Evolutionary conservation across 2,329 filamentous ascomycete species (phyloP).

Genomic region (Corniculantispora saksenae): DNA sequence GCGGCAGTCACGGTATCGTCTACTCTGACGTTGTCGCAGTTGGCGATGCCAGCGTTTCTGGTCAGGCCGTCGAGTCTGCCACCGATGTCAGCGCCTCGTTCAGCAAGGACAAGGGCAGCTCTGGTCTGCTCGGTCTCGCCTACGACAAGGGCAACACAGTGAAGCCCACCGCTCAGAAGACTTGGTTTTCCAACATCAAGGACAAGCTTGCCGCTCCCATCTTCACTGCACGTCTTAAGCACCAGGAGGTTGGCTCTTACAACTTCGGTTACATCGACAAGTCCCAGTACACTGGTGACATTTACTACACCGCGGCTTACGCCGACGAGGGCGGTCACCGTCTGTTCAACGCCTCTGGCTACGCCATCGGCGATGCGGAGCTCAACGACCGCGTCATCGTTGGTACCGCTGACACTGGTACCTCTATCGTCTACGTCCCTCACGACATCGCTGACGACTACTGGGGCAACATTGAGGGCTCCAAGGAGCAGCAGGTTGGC

Average conservation of each 20-base stretch:
- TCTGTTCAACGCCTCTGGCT: slow-evolving; percentile 35
- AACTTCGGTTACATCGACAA: slow-evolving; percentile 72
- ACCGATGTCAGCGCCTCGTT: slow-evolving; percentile 42
- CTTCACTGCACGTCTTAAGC: slow-evolving; percentile 70
- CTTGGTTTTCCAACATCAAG: slow-evolving; percentile 41
- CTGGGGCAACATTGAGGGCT: slow-evolving; percentile 34
- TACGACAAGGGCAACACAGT: slow-evolving; percentile 47
- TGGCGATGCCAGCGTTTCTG: slow-evolving; percentile 41
- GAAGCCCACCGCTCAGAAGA: slow-evolving; percentile 41
- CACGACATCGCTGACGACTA: slow-evolving; percentile 50
- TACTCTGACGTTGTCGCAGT: slow-evolving; percentile 45
- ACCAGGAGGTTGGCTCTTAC: slow-evolving; percentile 60
- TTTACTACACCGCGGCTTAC: slow-evolving; percentile 60
- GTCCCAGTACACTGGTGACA: slow-evolving; percentile 61
- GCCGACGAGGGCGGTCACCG: slow-evolving; percentile 67
- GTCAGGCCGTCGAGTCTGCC: slow-evolving; percentile 48
- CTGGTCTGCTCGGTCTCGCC: slow-evolving; percentile 46
- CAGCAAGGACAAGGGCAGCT: slow-evolving; percentile 42
- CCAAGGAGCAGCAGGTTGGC: background rate
- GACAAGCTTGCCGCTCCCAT: slow-evolving; percentile 37
- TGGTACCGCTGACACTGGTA: slow-evolving; percentile 60
- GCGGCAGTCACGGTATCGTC: slow-evolving; percentile 44
- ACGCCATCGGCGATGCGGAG: slow-evolving; percentile 23
- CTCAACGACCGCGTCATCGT: slow-evolving; percentile 41
- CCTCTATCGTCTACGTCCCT: slow-evolving; percentile 62